These are phyloP conservation scores for Ophiostoma sp. DNA, from an alignment of 2,329 filamentous ascomycete species.

Conservation along the genomic window DNA sequence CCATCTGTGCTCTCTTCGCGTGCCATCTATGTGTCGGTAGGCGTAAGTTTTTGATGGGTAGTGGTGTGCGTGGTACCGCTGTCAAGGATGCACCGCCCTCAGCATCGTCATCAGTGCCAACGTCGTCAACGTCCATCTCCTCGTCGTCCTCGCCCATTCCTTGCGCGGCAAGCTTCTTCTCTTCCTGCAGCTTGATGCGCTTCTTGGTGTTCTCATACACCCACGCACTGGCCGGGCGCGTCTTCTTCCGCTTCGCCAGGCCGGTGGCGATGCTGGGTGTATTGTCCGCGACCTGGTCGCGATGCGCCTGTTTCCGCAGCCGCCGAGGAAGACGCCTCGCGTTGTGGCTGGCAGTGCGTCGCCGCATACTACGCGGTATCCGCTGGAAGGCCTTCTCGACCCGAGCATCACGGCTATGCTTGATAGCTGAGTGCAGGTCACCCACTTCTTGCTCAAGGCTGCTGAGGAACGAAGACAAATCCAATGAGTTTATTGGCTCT, in stretches of 20 bases:
- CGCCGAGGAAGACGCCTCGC: slow-evolving; percentile 80
- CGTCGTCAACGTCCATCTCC: neutral
- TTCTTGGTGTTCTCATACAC: slow-evolving; percentile 31
- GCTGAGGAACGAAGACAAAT: slow-evolving; percentile 76
- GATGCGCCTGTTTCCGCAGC: slow-evolving; percentile 61
- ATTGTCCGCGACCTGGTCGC: slow-evolving; percentile 82
- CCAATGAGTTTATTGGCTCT: slow-evolving; percentile 64
- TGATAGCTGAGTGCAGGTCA: slow-evolving; percentile 78
- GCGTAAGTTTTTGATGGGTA: slow-evolving; percentile 87
- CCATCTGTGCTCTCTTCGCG: slow-evolving; percentile 87
- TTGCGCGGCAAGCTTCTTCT: slow-evolving; percentile 19
- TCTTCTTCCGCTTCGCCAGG: slow-evolving; percentile 46
- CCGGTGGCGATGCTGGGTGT: slow-evolving; percentile 65
- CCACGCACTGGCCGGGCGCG: slow-evolving; percentile 23
- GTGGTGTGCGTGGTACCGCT: slow-evolving; percentile 57
- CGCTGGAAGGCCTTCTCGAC: slow-evolving; percentile 67
- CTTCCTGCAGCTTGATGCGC: slow-evolving; percentile 28
- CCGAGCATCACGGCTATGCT: slow-evolving; percentile 54
- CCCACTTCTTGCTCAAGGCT: slow-evolving; percentile 86
- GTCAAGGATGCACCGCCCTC: slow-evolving; percentile 25
- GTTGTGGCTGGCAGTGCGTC: slow-evolving; percentile 92
- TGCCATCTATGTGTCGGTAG: slow-evolving; percentile 92
- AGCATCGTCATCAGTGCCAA: slow-evolving; percentile 30
- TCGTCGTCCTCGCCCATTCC: neutral
- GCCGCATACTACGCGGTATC: slow-evolving; percentile 75